Percentiles rank a stretch among this genome's conserved stretches.
Conservation (phyloP, 2,329 filamentous ascomycete species). For the Epichloe uncinata region DNA sequence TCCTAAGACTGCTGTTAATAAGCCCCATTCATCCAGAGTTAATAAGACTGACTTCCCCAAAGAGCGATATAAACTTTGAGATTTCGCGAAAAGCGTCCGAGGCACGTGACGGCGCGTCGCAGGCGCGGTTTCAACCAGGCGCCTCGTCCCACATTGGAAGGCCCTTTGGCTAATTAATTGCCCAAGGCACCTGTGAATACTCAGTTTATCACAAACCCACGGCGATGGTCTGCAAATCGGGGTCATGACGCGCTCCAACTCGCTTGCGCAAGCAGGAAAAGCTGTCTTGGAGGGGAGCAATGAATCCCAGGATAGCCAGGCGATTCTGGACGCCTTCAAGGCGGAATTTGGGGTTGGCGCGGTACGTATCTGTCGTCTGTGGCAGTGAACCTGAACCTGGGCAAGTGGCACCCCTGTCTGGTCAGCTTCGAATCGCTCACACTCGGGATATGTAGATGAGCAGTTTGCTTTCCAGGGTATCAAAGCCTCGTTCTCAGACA, state of each 20-base stretch:
- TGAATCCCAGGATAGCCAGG: constrained; percentile 33
- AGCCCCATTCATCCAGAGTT: no score
- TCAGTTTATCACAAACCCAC: background rate
- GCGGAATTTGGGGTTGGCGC: constrained; percentile 24
- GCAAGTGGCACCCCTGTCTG: background rate
- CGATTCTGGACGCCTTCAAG: constrained; percentile 24
- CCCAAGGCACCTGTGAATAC: no score
- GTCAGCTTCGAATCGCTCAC: background rate
- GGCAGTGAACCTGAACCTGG: background rate
- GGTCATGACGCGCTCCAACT: constrained; percentile 17
- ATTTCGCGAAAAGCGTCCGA: no score
- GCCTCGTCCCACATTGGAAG: background rate
- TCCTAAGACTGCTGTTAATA: no score
- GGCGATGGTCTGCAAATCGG: constrained; percentile 9
- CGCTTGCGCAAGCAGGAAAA: constrained; percentile 16
- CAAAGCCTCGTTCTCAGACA: background rate
- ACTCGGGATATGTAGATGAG: constrained; percentile 3
- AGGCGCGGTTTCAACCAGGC: constrained; percentile 7
- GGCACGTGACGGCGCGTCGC: constrained; percentile 19
- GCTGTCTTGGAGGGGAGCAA: constrained; percentile 15
- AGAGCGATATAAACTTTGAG: no score
- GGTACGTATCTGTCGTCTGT: constrained; percentile 19
- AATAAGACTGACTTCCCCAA: no score
- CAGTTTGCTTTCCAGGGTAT: background rate
- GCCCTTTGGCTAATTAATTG: no score